Evolutionary conservation across 2,329 filamentous ascomycete genomes (phyloP), one percentile per base, ranked within the genome.

Genomic region (Colletotrichum magnum): DNA sequence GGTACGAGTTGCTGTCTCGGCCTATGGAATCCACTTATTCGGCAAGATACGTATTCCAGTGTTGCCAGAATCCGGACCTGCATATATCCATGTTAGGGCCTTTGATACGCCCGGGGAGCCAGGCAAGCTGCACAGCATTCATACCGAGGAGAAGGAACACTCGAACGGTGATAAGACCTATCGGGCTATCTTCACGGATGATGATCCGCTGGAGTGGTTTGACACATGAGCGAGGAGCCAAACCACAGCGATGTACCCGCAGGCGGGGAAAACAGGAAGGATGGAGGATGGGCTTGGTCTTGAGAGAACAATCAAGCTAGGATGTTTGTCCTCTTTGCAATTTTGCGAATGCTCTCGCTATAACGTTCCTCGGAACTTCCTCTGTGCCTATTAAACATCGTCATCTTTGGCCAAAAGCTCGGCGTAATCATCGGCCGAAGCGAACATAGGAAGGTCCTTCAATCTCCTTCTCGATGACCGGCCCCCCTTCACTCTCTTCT

Each of bases 381-480:
- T n/a, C 45, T 48, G 18, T 21, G 47, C 47, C 47, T 24, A 32
- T 24, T 21, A 50, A 12, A 12, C 21, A 3, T 90, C 90, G 71
- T 90, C 90, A 59, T 96, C 93, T 72, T 89, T 88, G 4, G 86
- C 93, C 78, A 97, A 81, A 82, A 97, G 87, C 75, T 92, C 93
- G 16, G 94, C 95, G 80, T 98, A 99, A 79, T 98, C 96, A 63
- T 98, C 96, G 39, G 88, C 92, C 39, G 94, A 97, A 21, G 97
- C 96, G 84, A 99, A 99, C 43, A 90, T 97, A 6, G 96, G 96
- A 74, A 99, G 84, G 72, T 90, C 90, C 87, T 94, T 97, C 80
- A 98, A 86, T 84, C 94, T 94, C 87, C 92, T 94, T 83, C 88
- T 91, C 83, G 93, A 93, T 78, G 89, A 87, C 87, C 72, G 78